Evolutionary conservation across 2,329 filamentous ascomycete species (phyloP), one percentile per base, ranked within the genome.

Genomic region (Diatrype stigma): DNA sequence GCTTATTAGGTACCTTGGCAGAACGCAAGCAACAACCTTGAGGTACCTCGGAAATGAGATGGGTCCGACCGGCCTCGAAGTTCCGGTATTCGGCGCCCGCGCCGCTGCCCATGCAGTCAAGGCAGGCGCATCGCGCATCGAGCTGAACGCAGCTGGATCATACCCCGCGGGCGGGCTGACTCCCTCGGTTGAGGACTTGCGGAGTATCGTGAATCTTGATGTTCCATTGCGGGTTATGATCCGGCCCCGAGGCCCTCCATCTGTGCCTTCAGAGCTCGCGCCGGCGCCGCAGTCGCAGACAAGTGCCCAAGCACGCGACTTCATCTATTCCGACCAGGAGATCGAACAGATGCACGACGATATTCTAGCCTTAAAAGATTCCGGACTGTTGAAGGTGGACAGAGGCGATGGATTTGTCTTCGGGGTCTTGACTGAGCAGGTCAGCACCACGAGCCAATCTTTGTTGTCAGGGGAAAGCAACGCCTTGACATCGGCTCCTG

Each of bases 401-500:
- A 67, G 69, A 14, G 78, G 77, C 3, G 80, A 83, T 54, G 78
- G 78, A 1, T 83, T 84, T 56, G 79, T 84, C 7, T 80, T 83
- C 56, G 80, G 80, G 4, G 64, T 78, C 2, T 54, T 82, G 12
- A 52, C 22, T n/a, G 40, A 19, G 32, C 26, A 10, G 10, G 6
- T 30, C 5, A 30, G 26, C 26, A 30, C 26, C 10, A 30, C 10
- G 5, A 30, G 26, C 10, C 26, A n/a, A n/a, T n/a, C n/a, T n/a
- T n/a, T n/a, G n/a, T n/a, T n/a, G n/a, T n/a, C n/a, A n/a, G n/a
- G n/a, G n/a, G n/a, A n/a, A n/a, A n/a, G n/a, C n/a, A n/a, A n/a
- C n/a, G n/a, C n/a, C n/a, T n/a, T n/a, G n/a, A n/a, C n/a, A n/a
- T n/a, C n/a, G n/a, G n/a, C n/a, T n/a, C n/a, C n/a, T n/a, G n/a